These are phyloP conservation scores for Leptographium procerum DNA, from an alignment of 2,329 filamentous ascomycete genomes.

Conservation along the genomic window DNA sequence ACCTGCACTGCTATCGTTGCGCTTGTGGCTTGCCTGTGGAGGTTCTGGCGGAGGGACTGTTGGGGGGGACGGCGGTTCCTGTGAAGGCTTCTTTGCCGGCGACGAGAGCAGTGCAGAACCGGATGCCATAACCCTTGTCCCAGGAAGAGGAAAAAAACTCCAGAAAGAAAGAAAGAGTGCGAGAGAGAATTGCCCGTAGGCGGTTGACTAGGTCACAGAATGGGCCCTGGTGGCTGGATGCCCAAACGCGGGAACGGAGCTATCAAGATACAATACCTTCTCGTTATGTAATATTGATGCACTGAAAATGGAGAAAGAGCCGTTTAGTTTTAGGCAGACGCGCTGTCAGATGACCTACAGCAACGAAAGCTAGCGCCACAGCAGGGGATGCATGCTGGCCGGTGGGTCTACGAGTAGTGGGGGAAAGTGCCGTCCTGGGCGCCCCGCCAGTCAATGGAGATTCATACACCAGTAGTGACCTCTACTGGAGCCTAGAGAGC, in stretches of 20 bases:
- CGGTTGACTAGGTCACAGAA: background rate
- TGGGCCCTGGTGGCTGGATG: background rate
- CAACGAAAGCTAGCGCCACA: background rate
- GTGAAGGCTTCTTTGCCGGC: conserved; percentile 9
- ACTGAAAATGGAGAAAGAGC: background rate
- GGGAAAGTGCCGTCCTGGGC: background rate
- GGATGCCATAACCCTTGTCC: conserved; percentile 2
- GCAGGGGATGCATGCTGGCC: background rate
- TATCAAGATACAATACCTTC: no score
- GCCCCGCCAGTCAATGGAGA: background rate
- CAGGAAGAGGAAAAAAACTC: no score
- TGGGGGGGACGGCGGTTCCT: conserved; percentile 9
- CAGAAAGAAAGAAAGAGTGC: no score
- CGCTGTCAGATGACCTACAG: conserved; percentile 1
- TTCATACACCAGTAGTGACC: background rate
- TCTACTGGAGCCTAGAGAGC: background rate
- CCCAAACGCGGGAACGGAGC: background rate
- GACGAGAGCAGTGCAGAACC: conserved; percentile 5
- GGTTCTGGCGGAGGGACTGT: no score
- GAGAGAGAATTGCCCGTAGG: background rate
- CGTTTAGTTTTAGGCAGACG: background rate
- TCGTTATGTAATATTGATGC: background rate
- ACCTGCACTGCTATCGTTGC: background rate
- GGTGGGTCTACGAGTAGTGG: background rate
- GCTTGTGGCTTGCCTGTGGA: background rate